A percentile compares a stretch with the other conserved stretches of the same genome.
These are phyloP conservation scores for Kodamaea kaohsiungensis DNA, from an alignment of 805 yeast species.

Conservation along the genomic window DNA sequence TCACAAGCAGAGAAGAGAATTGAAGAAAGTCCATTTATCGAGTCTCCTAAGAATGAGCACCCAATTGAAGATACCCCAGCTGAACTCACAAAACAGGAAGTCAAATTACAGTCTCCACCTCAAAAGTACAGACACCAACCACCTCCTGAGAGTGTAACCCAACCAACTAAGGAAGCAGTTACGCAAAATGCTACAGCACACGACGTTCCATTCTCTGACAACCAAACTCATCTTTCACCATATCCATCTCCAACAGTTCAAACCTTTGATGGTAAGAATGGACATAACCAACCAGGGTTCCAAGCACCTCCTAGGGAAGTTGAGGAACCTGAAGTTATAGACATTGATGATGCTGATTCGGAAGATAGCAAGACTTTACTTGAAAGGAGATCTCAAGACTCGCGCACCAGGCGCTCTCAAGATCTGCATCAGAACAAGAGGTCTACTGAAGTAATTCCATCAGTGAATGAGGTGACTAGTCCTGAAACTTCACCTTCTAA, in stretches of 20 bases:
- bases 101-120: constrained; percentile 8
- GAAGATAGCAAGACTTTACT: constrained; percentile 4
- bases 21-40: background rate
- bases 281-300: background rate
- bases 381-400: background rate
- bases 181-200: background rate
- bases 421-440: constrained; percentile 3
- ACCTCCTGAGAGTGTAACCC: background rate
- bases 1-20: background rate
- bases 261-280: background rate
- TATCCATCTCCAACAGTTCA: constrained; percentile 11
- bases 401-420: constrained; percentile 1
- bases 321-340: constrained; percentile 3
- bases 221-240: constrained; percentile 3
- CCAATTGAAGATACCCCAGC: background rate
- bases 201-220: background rate
- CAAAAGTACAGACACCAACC: constrained; percentile 10
- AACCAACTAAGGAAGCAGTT: background rate
- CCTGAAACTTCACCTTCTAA: constrained; percentile 16
- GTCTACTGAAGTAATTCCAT: background rate
- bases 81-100: background rate
- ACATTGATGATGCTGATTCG: constrained; percentile 10
- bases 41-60: background rate
- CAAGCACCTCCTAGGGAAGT: background rate
- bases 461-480: constrained; percentile 9